phyloP scores from a whole-genome alignment of 1,139 yeast species.

The Geotrichum klebahnii region DNA sequence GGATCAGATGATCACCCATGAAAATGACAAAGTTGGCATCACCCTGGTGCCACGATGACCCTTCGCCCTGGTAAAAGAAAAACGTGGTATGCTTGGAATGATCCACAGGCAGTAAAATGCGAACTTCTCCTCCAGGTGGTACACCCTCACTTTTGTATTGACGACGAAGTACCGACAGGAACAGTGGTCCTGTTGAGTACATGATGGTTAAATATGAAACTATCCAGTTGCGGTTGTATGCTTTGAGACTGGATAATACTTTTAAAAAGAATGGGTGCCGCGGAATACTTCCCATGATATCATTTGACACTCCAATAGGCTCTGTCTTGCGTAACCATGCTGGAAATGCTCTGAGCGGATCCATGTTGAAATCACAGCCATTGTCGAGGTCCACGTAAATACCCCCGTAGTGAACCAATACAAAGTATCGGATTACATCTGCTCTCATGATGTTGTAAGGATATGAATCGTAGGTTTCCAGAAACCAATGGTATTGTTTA shows the following conservation, averaged over 20 bases:
- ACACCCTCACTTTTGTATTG: conserved; percentile 56
- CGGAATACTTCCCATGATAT: conserved; percentile 87
- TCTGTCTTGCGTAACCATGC: conserved; percentile 82
- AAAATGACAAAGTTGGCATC: conserved; percentile 73
- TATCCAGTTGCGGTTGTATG: conserved; percentile 42
- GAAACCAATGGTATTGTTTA: conserved; percentile 80
- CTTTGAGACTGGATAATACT: conserved; percentile 58
- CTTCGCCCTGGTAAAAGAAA: conserved; percentile 68
- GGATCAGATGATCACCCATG: conserved; percentile 63
- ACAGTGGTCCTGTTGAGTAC: conserved; percentile 90
- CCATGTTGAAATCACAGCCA: conserved; percentile 73
- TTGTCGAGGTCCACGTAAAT: conserved; percentile 86
- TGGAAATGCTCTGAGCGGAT: conserved; percentile 73
- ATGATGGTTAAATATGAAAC: conserved; percentile 87
- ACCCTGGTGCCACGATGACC: conserved; percentile 84
- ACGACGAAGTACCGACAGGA: conserved; percentile 80
- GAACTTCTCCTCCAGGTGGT: conserved; percentile 35
- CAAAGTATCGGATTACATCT: conserved; percentile 84
- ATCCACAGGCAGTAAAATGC: conserved; percentile 71
- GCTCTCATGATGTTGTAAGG: conserved; percentile 82
- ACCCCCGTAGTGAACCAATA: conserved; percentile 79
- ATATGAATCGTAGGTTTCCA: conserved; percentile 70
- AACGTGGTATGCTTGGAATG: conserved; percentile 21
- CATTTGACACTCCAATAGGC: conserved; percentile 89
- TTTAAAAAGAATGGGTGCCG: conserved; percentile 78